These are phyloP conservation scores for Macrocybe gigantea DNA, from an alignment of 768 basidiomycete species.

Conservation along the genomic window DNA sequence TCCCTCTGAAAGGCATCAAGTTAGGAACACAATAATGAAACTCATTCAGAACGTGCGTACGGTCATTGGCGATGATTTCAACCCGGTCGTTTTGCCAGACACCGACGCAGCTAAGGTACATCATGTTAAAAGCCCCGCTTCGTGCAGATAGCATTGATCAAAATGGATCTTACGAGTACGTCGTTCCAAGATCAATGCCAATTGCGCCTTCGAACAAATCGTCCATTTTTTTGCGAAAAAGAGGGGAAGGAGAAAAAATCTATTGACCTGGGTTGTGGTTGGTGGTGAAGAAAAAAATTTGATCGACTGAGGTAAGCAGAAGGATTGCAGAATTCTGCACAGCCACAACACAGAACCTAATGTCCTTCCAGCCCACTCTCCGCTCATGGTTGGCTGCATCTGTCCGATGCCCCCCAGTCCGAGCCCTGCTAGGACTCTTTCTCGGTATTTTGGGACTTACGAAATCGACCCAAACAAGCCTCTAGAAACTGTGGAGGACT, in stretches of 20 bases:
- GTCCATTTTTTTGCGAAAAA: slow-evolving; percentile 59
- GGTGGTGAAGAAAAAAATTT: slow-evolving; percentile 41
- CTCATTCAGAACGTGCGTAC: slow-evolving; percentile 38
- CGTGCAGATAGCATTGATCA: neutral
- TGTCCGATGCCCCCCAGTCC: slow-evolving; percentile 21
- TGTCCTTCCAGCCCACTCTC: slow-evolving; percentile 30
- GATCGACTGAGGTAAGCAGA: slow-evolving; percentile 53
- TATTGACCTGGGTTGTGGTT: slow-evolving; percentile 29
- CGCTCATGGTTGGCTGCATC: slow-evolving; percentile 32
- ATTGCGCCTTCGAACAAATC: slow-evolving; percentile 94
- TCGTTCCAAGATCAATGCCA: slow-evolving; percentile 96
- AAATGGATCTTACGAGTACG: slow-evolving; percentile 67
- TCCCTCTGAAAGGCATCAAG: slow-evolving; percentile 56
- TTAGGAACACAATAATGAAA: neutral
- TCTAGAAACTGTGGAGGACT: slow-evolving; percentile 52
- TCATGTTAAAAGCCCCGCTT: slow-evolving; percentile 13
- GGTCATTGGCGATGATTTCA: slow-evolving; percentile 98
- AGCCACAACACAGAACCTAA: slow-evolving; percentile 34
- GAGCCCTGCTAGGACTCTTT: slow-evolving; percentile 4
- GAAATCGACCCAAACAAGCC: slow-evolving; percentile 8
- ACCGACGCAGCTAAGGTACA: slow-evolving; percentile 79
- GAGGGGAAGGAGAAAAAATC: slow-evolving; percentile 20
- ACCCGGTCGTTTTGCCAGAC: slow-evolving; percentile 99
- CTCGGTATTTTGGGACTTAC: slow-evolving; percentile 22
- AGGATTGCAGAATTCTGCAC: slow-evolving; percentile 30